Percentiles rank a stretch among this genome's conserved stretches.
These are phyloP conservation scores for Gossypium armourianum DNA, from an alignment of 441 rosid species.

Conservation along the genomic window DNA sequence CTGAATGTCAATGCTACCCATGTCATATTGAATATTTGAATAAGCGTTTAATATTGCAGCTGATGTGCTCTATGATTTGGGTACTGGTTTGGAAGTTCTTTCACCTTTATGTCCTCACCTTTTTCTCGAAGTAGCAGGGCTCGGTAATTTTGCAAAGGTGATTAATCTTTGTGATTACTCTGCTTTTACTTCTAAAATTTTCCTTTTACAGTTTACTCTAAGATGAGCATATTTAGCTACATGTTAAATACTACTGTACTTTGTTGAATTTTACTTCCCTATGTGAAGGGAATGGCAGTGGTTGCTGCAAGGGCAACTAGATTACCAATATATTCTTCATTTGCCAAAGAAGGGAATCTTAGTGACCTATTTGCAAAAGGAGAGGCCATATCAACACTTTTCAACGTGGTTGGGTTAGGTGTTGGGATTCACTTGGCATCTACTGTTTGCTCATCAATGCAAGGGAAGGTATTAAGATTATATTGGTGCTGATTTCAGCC, in stretches of 20 bases:
- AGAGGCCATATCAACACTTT: conserved; percentile 93
- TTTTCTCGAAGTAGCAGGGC: conserved; percentile 91
- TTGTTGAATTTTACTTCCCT: conserved; percentile 12
- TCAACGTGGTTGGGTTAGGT: conserved; percentile 68
- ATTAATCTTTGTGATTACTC: neutral
- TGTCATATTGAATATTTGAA: conserved; percentile 15
- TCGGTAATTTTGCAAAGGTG: conserved; percentile 91
- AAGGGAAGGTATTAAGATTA: conserved; percentile 55
- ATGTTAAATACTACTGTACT: neutral
- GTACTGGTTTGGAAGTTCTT: conserved; percentile 78
- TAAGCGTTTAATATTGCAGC: conserved; percentile 37
- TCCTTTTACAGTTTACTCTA: neutral
- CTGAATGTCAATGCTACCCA: neutral
- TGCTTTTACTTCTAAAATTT: neutral
- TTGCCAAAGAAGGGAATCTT: conserved; percentile 93
- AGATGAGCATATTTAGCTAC: neutral
- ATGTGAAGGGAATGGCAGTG: conserved; percentile 75
- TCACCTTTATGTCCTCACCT: conserved; percentile 80
- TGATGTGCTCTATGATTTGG: conserved; percentile 80
- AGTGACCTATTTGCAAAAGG: conserved; percentile 93
- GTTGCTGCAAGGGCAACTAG: conserved; percentile 96
- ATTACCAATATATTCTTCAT: conserved; percentile 81
- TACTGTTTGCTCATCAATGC: conserved; percentile 71
- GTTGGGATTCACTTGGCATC: conserved; percentile 78
- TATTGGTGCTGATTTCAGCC: neutral